These are phyloP conservation scores for Hirschfeldia incana DNA, from an alignment of 345 rosid species.

Conservation along the genomic window DNA sequence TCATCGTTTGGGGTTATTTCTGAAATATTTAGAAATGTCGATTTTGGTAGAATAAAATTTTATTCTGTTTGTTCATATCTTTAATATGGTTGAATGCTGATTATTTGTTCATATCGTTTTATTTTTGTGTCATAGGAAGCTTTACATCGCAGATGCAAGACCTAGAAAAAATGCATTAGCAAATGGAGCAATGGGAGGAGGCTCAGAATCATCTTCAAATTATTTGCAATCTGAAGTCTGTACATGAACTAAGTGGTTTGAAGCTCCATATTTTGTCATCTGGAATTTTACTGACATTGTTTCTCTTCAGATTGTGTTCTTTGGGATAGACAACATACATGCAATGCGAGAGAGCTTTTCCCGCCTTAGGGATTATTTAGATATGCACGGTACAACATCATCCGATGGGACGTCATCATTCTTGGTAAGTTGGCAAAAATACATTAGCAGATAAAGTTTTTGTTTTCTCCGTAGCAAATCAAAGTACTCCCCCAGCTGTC, in stretches of 20 bases:
- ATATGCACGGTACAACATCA: constrained; percentile 89
- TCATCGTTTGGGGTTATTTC: constrained; percentile 4
- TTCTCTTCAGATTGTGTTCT: constrained; percentile 72
- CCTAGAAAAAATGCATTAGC: constrained; percentile 99
- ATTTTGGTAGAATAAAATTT: neutral
- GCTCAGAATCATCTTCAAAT: constrained; percentile 96
- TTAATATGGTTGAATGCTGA: constrained; percentile 14
- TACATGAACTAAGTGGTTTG: constrained; percentile 34
- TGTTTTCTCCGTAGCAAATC: neutral
- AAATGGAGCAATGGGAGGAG: constrained; percentile 99
- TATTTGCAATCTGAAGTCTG: constrained; percentile 94
- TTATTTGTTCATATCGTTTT: neutral
- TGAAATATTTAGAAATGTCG: constrained; percentile 10
- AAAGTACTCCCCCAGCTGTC: neutral
- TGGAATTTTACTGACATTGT: constrained; percentile 27
- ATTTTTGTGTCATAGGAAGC: constrained; percentile 60
- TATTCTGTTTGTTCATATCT: neutral
- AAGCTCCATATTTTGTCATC: constrained; percentile 20
- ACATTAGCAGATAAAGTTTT: constrained; percentile 1
- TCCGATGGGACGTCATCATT: constrained; percentile 98
- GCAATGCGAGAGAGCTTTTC: constrained; percentile 98
- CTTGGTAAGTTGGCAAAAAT: constrained; percentile 51
- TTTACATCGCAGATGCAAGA: constrained; percentile 97
- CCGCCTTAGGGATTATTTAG: constrained; percentile 94
- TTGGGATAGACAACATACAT: constrained; percentile 99